Conservation (phyloP, 257 asterid species). For the Plantago major region DNA sequence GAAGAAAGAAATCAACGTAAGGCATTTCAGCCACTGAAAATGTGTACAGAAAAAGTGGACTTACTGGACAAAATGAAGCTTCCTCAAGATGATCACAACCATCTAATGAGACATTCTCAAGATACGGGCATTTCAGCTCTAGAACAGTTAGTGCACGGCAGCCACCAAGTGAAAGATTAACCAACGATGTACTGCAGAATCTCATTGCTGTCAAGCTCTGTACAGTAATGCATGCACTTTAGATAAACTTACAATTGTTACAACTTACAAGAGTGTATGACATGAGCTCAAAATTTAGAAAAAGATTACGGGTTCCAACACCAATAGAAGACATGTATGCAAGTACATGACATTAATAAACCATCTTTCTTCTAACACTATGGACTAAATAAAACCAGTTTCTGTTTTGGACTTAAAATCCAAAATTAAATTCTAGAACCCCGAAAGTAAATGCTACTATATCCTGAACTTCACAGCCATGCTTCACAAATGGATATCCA, state of each 20-base stretch:
- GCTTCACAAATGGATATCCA: not conserved
- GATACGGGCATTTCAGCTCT: slow-evolving; percentile 73
- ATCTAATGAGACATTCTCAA: slow-evolving; percentile 80
- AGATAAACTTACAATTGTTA: too few species aligned
- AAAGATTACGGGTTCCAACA: slow-evolving; percentile 5
- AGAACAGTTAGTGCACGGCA: slow-evolving; percentile 86
- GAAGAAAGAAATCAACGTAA: slow-evolving; percentile 5
- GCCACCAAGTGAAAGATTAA: slow-evolving; percentile 88
- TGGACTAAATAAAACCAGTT: too few species aligned
- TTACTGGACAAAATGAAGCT: slow-evolving; percentile 87
- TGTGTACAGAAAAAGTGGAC: slow-evolving; percentile 20
- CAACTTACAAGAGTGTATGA: too few species aligned
- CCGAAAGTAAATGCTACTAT: not conserved
- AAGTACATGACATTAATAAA: not conserved
- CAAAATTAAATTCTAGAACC: not conserved
- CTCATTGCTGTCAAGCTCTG: slow-evolving; percentile 90
- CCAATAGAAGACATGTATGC: not conserved
- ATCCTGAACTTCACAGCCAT: not conserved
- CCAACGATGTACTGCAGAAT: slow-evolving; percentile 65
- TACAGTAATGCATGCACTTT: not conserved
- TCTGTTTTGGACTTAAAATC: not conserved
- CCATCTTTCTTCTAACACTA: too few species aligned
- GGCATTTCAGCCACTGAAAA: slow-evolving; percentile 2
- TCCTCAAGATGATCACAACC: slow-evolving; percentile 96
- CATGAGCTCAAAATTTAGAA: not conserved